phyloP scores from a whole-genome alignment of 306 rosid genomes.

The Acacia melanoxylon region DNA sequence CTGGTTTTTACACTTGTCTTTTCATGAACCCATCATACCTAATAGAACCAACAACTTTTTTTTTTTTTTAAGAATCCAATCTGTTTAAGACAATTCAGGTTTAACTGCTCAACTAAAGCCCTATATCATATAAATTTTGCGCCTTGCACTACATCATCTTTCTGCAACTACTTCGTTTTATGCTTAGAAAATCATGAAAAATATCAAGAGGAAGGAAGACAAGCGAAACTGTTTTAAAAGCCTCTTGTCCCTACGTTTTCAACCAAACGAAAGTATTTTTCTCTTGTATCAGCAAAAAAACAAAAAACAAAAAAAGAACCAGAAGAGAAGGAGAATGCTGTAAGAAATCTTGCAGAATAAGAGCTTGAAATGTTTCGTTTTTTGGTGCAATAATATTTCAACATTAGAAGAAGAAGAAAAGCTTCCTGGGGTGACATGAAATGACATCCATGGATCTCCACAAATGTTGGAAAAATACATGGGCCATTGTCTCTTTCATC shows the following conservation, averaged over 20 bases:
- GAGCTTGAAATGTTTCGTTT: not conserved
- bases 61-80: slow-evolving; percentile 4
- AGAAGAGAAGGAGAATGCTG: slow-evolving; percentile 1
- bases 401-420: slow-evolving; percentile 32
- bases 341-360: slow-evolving; percentile 18
- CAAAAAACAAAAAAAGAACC: not conserved
- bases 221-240: not conserved
- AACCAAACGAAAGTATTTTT: not conserved
- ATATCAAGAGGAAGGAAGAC: slow-evolving; percentile 10
- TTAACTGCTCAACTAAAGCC: slow-evolving; percentile 26
- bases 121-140: not conserved
- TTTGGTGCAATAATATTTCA: not conserved
- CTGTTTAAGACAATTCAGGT: slow-evolving; percentile 23
- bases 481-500: slow-evolving; percentile 36
- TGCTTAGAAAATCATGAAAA: slow-evolving; percentile 6
- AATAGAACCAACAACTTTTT: too few species aligned
- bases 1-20: too few species aligned
- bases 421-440: slow-evolving; percentile 30
- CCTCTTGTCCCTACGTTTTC: not conserved
- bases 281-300: not conserved
- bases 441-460: slow-evolving; percentile 47
- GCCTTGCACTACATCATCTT: slow-evolving; percentile 15
- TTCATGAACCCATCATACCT: too few species aligned
- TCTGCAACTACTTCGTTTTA: slow-evolving; percentile 12
- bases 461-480: slow-evolving; percentile 44